Conservation (phyloP, 495 filamentous ascomycete genomes). For the Penicillium waksmanii region DNA sequence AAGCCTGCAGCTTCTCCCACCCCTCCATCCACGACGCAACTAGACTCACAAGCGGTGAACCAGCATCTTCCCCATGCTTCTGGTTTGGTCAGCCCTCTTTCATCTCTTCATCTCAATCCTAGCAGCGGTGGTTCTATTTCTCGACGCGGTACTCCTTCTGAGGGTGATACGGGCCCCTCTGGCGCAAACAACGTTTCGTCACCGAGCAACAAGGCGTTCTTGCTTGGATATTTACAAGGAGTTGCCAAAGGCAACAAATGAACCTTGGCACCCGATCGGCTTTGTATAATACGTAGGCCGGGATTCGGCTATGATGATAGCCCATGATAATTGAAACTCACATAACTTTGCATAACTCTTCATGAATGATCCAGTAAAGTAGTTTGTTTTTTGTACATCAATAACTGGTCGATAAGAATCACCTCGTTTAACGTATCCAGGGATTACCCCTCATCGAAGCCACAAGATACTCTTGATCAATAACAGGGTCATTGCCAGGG, state of each 20-base stretch:
- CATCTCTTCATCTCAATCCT: constrained; percentile 34
- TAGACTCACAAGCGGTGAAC: constrained; percentile 30
- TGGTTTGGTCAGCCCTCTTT: constrained; percentile 53
- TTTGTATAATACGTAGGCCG: neutral
- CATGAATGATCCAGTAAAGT: no score
- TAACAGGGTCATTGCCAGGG: neutral
- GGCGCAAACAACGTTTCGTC: constrained; percentile 55
- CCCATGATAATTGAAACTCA: neutral
- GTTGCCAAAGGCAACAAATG: constrained; percentile 54
- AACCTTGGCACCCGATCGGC: neutral
- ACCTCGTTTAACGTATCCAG: no score
- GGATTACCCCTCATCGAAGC: no score
- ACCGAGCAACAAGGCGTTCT: constrained; percentile 72
- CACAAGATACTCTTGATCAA: neutral
- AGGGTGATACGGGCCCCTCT: constrained; percentile 52
- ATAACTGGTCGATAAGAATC: no score
- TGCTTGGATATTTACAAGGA: constrained; percentile 74
- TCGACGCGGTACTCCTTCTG: constrained; percentile 40
- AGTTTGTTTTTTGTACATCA: no score
- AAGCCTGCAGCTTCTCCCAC: constrained; percentile 49
- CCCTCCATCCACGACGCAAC: constrained; percentile 20
- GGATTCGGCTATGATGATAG: neutral
- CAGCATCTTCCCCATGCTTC: constrained; percentile 30
- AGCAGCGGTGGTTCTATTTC: constrained; percentile 45
- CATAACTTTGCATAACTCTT: neutral